These are phyloP conservation scores for Diplodia seriata DNA, from an alignment of 2,329 filamentous ascomycete species.

Conservation along the genomic window DNA sequence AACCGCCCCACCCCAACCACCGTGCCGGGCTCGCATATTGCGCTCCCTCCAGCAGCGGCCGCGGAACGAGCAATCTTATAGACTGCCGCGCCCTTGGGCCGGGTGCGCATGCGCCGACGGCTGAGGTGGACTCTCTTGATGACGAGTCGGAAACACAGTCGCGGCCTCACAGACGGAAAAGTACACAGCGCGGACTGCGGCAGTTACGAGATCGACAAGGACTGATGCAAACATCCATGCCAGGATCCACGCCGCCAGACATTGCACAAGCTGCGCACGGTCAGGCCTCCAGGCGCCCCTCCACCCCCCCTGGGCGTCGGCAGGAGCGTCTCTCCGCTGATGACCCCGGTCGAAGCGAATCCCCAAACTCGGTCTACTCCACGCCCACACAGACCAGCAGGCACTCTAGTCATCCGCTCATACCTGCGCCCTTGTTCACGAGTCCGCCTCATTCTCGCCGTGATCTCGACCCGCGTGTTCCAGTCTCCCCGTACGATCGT, in stretches of 20 bases:
- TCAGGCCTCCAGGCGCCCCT: constrained; percentile 30
- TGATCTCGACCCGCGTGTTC: constrained; percentile 26
- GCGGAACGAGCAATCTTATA: constrained; percentile 25
- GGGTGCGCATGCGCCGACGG: constrained; percentile 12
- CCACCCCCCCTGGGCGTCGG: constrained; percentile 10
- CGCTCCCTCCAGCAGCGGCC: constrained; percentile 24
- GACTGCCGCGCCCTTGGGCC: background rate
- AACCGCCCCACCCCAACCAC: constrained; percentile 8
- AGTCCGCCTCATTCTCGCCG: constrained; percentile 30
- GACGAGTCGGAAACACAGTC: constrained; percentile 14
- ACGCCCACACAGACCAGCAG: constrained; percentile 9
- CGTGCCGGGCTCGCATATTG: constrained; percentile 31
- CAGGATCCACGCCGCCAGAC: constrained; percentile 24
- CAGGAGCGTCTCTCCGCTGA: constrained; percentile 16
- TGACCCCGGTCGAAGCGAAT: constrained; percentile 1
- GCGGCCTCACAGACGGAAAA: constrained; percentile 1
- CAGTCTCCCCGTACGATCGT: constrained; percentile 29
- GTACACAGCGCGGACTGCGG: constrained; percentile 10
- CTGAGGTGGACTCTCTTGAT: constrained; percentile 11
- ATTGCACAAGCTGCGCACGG: constrained; percentile 21
- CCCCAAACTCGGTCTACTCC: constrained; percentile 14
- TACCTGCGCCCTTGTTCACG: constrained; percentile 29
- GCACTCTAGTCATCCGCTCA: constrained; percentile 19
- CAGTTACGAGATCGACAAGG: constrained; percentile 26
- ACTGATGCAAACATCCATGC: constrained; percentile 28